phyloP scores from a whole-genome alignment of 352 stramenopile genomes.

The Phytophthora capsici region DNA sequence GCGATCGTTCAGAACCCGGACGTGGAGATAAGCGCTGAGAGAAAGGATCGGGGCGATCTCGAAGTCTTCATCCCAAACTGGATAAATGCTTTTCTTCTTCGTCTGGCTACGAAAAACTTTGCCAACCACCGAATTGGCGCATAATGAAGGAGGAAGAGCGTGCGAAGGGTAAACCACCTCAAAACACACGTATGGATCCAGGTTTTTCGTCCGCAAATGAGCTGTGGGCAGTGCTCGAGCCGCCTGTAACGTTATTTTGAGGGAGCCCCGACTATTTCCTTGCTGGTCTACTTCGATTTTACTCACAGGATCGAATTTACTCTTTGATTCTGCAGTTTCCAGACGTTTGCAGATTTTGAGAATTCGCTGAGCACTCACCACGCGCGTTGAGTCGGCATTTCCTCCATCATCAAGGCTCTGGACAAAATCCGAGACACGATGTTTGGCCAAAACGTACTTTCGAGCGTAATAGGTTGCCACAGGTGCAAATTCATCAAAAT shows the following conservation, averaged over 20 bases:
- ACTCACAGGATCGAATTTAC: conserved; percentile 52
- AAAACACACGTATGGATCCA: conserved; percentile 72
- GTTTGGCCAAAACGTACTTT: conserved; percentile 54
- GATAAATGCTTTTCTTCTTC: conserved; percentile 79
- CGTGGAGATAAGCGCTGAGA: conserved; percentile 64
- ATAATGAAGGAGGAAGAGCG: conserved; percentile 16
- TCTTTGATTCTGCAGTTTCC: conserved; percentile 47
- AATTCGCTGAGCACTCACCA: conserved; percentile 50
- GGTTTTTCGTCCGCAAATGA: conserved; percentile 73
- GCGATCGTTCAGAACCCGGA: conserved; percentile 77
- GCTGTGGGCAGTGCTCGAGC: conserved; percentile 63
- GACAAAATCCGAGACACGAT: conserved; percentile 28
- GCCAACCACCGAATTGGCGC: conserved; percentile 6
- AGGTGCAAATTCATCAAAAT: conserved; percentile 58
- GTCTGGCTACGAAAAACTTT: conserved; percentile 62
- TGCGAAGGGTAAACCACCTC: conserved; percentile 68
- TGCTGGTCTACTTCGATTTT: conserved; percentile 70
- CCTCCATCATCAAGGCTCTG: conserved; percentile 22
- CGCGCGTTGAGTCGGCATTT: conserved; percentile 1
- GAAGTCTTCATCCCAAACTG: conserved; percentile 83
- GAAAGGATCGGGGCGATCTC: conserved; percentile 67
- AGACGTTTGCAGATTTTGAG: conserved; percentile 67
- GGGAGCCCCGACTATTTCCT: conserved; percentile 53
- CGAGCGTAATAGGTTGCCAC: conserved; percentile 51
- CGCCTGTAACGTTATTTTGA: conserved; percentile 61